Conservation (phyloP, 2,329 filamentous ascomycete species). For the Aspergillus sp. region DNA sequence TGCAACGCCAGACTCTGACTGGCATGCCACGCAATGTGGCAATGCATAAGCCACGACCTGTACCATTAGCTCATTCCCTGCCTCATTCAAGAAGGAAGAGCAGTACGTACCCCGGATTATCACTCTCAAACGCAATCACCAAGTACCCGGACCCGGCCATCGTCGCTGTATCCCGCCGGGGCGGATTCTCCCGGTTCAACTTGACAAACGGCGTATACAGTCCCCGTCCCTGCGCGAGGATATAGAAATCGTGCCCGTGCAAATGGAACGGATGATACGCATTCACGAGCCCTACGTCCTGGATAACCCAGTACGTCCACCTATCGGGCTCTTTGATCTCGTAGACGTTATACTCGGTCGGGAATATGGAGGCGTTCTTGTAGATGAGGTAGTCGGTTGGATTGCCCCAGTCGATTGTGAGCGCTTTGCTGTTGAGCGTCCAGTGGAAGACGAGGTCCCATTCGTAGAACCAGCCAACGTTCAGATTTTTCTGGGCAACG, state of each 20-base stretch:
- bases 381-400: neutral
- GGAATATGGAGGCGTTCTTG: neutral
- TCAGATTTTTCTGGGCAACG: neutral
- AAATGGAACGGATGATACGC: conserved; percentile 52
- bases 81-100: too few species aligned
- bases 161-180: conserved; percentile 19
- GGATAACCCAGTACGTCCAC: conserved; percentile 25
- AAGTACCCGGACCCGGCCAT: conserved; percentile 17
- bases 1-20: conserved; percentile 15
- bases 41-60: conserved; percentile 21
- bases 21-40: conserved; percentile 19
- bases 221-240: conserved; percentile 51
- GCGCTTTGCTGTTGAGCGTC: neutral
- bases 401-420: neutral
- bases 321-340: neutral
- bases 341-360: conserved; percentile 1
- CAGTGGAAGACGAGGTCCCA: neutral
- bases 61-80: neutral
- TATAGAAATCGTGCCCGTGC: conserved; percentile 54
- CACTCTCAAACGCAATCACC: conserved; percentile 16
- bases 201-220: conserved; percentile 2
- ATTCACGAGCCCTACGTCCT: conserved; percentile 17
- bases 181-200: conserved; percentile 19
- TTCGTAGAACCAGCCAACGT: neutral
- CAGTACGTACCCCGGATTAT: conserved; percentile 16